A percentile compares a stretch with the other conserved stretches of the same genome.
phyloP scores from a whole-genome alignment of 2,329 filamentous ascomycete genomes.

The Fusarium annulatum region DNA sequence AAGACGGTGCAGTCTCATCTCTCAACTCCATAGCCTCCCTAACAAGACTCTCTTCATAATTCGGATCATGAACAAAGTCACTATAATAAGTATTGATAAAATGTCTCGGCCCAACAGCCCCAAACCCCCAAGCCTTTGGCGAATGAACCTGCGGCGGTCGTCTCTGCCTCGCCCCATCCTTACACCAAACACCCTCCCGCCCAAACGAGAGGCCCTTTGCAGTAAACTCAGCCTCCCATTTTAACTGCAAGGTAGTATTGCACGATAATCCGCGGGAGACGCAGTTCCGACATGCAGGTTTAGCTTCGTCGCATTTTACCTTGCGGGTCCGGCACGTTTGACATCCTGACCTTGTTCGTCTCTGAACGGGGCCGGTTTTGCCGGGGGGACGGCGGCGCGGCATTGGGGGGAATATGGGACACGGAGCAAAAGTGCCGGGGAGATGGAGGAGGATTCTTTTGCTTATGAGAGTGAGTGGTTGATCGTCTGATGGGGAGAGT shows the following conservation, averaged over 20 bases:
- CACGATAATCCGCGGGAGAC: constrained; percentile 25
- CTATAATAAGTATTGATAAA: constrained; percentile 38
- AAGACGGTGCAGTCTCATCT: background rate
- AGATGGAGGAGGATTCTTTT: background rate
- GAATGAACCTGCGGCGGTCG: background rate
- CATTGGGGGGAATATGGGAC: constrained; percentile 8
- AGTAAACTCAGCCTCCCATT: constrained; percentile 48
- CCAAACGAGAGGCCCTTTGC: constrained; percentile 45
- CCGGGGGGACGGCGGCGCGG: constrained; percentile 33
- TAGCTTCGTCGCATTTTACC: constrained; percentile 41
- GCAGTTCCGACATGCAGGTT: constrained; percentile 35
- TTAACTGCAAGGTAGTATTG: constrained; percentile 30
- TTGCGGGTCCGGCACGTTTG: constrained; percentile 41
- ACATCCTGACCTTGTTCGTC: constrained; percentile 38
- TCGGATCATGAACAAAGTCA: constrained; percentile 26
- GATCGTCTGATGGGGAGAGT: background rate
- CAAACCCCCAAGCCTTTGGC: background rate
- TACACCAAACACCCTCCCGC: constrained; percentile 46
- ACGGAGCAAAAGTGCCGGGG: background rate
- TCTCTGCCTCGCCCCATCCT: constrained; percentile 4
- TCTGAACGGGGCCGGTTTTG: constrained; percentile 22
- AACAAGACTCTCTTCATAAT: constrained; percentile 24
- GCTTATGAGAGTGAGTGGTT: background rate
- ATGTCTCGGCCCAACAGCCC: constrained; percentile 13
- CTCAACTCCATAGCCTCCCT: constrained; percentile 21